A percentile compares a stretch with the other conserved stretches of the same genome.
These are phyloP conservation scores for Fusarium verrucosum DNA, from an alignment of 2,329 filamentous ascomycete genomes.

Conservation along the genomic window DNA sequence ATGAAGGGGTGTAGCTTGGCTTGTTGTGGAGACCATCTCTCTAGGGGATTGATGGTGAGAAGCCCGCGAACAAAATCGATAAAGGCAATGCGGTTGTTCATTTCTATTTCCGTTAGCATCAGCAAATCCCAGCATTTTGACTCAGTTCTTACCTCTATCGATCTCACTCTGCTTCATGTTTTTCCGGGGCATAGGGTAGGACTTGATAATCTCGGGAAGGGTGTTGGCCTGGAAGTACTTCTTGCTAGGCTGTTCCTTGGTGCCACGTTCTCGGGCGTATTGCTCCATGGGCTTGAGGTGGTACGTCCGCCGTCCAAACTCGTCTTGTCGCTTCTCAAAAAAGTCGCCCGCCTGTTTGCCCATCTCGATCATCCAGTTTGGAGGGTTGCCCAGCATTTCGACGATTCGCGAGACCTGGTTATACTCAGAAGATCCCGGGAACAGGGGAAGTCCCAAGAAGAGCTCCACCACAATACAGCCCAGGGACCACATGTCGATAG, in stretches of 20 bases:
- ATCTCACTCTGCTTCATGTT: constrained; percentile 99
- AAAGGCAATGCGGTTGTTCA: constrained; percentile 96
- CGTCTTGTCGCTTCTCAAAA: constrained; percentile 91
- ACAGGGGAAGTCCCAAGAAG: constrained; percentile 92
- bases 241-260: constrained; percentile 99
- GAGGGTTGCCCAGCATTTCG: constrained; percentile 96
- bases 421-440: constrained; percentile 97
- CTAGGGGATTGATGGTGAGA: constrained; percentile 92
- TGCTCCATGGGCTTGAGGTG: constrained; percentile 97
- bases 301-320: constrained; percentile 91
- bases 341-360: constrained; percentile 98
- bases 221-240: constrained; percentile 98
- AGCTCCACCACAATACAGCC: constrained; percentile 98
- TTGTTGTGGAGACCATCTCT: constrained; percentile 97
- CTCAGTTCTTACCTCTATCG: constrained; percentile 77
- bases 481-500: constrained; percentile 99
- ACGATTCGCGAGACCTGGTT: constrained; percentile 97
- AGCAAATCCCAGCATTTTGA: neutral
- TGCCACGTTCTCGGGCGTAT: constrained; percentile 93
- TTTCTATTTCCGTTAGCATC: constrained; percentile 69
- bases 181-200: constrained; percentile 97
- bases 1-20: constrained; percentile 98
- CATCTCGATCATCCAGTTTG: constrained; percentile 99
- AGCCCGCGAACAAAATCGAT: constrained; percentile 97
- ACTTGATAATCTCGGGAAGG: constrained; percentile 95